Evolutionary conservation across 2,329 filamentous ascomycete genomes (phyloP).

Genomic region (Reticulascus tulasneorum): DNA sequence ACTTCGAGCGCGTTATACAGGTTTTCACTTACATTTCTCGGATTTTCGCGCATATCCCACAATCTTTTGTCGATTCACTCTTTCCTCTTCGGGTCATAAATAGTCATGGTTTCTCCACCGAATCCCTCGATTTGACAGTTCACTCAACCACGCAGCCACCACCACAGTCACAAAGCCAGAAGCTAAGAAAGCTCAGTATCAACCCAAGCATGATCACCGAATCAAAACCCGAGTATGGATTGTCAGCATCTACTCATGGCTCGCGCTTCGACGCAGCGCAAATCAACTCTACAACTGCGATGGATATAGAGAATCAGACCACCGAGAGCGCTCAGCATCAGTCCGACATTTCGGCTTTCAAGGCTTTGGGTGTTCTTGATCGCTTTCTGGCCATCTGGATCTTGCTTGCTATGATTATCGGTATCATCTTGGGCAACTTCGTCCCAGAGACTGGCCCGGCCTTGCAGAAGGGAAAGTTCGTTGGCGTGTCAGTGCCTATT

Average conservation of each 20-base stretch:
- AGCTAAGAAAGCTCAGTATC: not conserved
- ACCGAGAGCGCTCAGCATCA: not conserved
- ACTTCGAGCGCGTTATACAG: no score
- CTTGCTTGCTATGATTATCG: slow-evolving; percentile 67
- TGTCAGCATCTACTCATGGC: not conserved
- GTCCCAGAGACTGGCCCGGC: slow-evolving; percentile 53
- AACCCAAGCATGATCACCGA: no score
- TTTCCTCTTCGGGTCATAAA: no score
- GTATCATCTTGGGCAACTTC: slow-evolving; percentile 67
- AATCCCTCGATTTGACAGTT: no score
- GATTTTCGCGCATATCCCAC: no score
- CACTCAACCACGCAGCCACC: not conserved
- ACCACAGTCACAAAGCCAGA: not conserved
- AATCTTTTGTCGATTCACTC: no score
- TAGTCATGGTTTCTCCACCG: no score
- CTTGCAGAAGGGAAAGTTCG: slow-evolving; percentile 62
- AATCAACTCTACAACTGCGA: no score
- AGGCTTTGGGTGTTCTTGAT: slow-evolving; percentile 49
- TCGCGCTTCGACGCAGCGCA: not conserved
- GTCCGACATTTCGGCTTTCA: slow-evolving; percentile 31
- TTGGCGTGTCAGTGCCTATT: slow-evolving; percentile 57
- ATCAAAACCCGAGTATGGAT: not conserved
- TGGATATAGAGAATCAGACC: not conserved
- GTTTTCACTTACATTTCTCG: no score
- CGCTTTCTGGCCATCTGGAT: slow-evolving; percentile 63